phyloP scores from a whole-genome alignment of 2,329 filamentous ascomycete species.

The Fusarium bulbicola region DNA sequence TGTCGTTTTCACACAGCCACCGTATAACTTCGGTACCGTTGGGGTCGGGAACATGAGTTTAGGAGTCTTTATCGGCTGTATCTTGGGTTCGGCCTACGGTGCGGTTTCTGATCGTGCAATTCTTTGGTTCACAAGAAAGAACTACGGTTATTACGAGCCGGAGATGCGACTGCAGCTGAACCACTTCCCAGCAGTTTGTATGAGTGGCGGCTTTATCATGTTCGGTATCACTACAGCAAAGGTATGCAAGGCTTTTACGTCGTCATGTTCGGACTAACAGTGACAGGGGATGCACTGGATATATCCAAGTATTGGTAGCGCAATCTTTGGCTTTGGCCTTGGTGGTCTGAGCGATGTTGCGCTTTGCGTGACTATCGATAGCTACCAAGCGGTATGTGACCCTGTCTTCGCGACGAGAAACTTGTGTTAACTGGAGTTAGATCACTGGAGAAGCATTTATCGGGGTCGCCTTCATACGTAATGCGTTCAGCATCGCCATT shows the following conservation, averaged over 20 bases:
- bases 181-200: constrained; percentile 41
- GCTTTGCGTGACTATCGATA: constrained; percentile 47
- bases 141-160: constrained; percentile 52
- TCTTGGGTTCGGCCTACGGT: constrained; percentile 49
- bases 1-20: neutral
- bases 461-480: constrained; percentile 11
- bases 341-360: constrained; percentile 47
- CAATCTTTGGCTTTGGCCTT: constrained; percentile 47
- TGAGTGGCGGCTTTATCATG: constrained; percentile 48
- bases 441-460: constrained; percentile 24
- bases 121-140: constrained; percentile 47
- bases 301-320: constrained; percentile 47
- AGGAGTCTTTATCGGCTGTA: constrained; percentile 46
- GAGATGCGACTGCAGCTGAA: constrained; percentile 52
- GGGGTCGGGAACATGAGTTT: constrained; percentile 38
- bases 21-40: neutral
- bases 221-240: constrained; percentile 47
- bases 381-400: constrained; percentile 36
- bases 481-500: constrained; percentile 24
- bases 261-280: neutral
- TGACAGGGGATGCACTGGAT: constrained; percentile 53
- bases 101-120: constrained; percentile 49
- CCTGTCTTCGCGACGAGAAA: rapidly evolving
- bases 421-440: neutral
- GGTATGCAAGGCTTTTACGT: constrained; percentile 29